Base-by-base conservation (phyloP, 139 green algal genomes). In the Choricystis sp. region DNA sequence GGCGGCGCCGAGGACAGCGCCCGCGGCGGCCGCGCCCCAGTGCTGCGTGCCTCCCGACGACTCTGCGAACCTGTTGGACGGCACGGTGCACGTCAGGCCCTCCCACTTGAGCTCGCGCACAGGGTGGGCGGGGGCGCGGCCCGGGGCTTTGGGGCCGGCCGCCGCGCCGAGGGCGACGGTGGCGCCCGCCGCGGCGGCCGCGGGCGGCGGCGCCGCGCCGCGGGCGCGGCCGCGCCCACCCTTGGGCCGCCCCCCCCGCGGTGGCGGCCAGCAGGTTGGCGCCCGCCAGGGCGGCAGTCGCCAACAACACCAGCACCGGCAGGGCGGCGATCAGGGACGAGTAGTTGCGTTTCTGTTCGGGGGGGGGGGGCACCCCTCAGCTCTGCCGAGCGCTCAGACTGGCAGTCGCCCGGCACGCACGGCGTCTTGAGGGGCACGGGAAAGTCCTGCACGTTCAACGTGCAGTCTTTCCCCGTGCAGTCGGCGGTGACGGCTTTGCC, bases 371-470 rank as follows among this genome's bases (percentile, higher is more conserved):
- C 40, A 16, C 40, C 40, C 30, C 22, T 65, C 30, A 60, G 14
- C 25, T 48, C 59, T 9, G 61, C 30, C 26, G 61, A 52, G 21
- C 64, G 56, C 14, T 68, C 26, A 22, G 28, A 61, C 23, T 75
- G 25, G 49, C 74, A 80, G 28, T 72, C 62, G 24, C 57, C 56
- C 23, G 40, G 65, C 16, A 52, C 26, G 61, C 74, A 80, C 49
- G 71, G 71, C 25, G 74, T 67, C 16, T 60, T 27, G 19, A 80
- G 64, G 1, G 49, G 62, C 30, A 75, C 29, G 29, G 77, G 64
- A 25, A 77, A 77, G 57, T 72, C 63, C 59, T 80, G 40, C 48
- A 80, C 75, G 60, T 75, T 57, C 30, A 80, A 69, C 4, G 40
- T 69, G 67, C 74, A 80, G 20, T 64, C 60, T 0, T 56, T 58